These are phyloP conservation scores for Liquidambar formosana DNA, from an alignment of 164 flowering plant species.

Conservation along the genomic window DNA sequence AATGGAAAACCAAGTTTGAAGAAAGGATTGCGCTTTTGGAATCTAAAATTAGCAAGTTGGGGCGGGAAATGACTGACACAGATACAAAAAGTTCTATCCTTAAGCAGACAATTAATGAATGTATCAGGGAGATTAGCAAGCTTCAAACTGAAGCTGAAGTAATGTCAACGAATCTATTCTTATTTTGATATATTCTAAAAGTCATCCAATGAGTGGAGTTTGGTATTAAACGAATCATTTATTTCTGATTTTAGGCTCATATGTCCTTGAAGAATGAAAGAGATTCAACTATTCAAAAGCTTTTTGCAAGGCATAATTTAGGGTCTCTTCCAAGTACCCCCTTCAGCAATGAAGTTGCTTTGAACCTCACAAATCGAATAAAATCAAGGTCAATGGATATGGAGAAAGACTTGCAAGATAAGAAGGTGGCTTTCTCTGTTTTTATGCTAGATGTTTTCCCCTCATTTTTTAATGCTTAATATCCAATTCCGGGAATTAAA, in stretches of 20 bases:
- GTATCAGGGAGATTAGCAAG: conserved; percentile 60
- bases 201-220: neutral
- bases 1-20: conserved; percentile 87
- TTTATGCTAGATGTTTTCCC: neutral
- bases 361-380: conserved; percentile 59
- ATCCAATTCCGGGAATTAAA: neutral
- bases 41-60: conserved; percentile 58
- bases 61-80: conserved; percentile 65
- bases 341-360: conserved; percentile 62
- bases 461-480: neutral
- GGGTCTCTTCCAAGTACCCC: conserved; percentile 64
- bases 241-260: conserved; percentile 52
- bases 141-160: conserved; percentile 90
- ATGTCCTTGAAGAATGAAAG: conserved; percentile 59
- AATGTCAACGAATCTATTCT: conserved; percentile 17
- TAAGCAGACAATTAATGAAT: conserved; percentile 30
- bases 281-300: conserved; percentile 57
- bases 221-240: neutral
- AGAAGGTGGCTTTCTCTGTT: conserved; percentile 53
- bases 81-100: conserved; percentile 38
- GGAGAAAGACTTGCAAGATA: conserved; percentile 67
- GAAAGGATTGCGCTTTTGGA: conserved; percentile 62
- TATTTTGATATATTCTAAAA: conserved; percentile 3
- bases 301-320: conserved; percentile 66
- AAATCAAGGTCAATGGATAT: conserved; percentile 56